Evolutionary conservation across 768 basidiomycete genomes (phyloP), one percentile per base, ranked within the genome.

Genomic region (Boletus insuetus): DNA sequence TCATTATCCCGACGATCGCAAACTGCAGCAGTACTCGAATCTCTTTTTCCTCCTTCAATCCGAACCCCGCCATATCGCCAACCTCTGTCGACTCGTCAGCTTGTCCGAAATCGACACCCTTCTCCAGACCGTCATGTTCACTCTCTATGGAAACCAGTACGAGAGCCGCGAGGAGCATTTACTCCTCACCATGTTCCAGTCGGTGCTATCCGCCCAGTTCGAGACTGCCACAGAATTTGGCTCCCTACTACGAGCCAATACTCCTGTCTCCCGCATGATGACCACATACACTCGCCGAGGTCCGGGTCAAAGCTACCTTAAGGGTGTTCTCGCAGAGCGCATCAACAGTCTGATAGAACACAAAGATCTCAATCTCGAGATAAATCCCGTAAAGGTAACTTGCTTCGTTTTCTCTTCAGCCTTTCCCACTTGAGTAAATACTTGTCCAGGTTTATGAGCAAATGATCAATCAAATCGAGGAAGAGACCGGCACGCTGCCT

Each of bases 251-350:
- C 91, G 97, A 51, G 97, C 97, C 56, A 99, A 99, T 74, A 99
- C 97, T 47, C 97, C 97, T 45, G 97, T 99, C 22, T 98, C 94
- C 46, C 88, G 97, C 38, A 99, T 99, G 97, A 99, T 99, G 97
- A 99, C 97, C 43, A 98, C 97, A 19, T 99, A 99, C 74, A 98
- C 97, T 50, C 91, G 97, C 56, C 89, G 97, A 52, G 97, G 97
- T 54, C 97, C 97, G 1, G 97, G 97, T 53, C 97, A 98, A 73
- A 94, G 93, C 64, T 99, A 98, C 72, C 85, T 99, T 60, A 99
- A 99, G 79, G 88, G 89, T 59, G 95, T 98, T 29, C 80, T 99
- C 45, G 95, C 97, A 24, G 97, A 99, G 69, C 86, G 96, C 60
- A 98, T 99, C 74, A 98, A 99, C 75, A 94, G 92, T 64, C 78